These are phyloP conservation scores for Aspergillus sp. DNA, from an alignment of 2,329 filamentous ascomycete species.

Conservation along the genomic window DNA sequence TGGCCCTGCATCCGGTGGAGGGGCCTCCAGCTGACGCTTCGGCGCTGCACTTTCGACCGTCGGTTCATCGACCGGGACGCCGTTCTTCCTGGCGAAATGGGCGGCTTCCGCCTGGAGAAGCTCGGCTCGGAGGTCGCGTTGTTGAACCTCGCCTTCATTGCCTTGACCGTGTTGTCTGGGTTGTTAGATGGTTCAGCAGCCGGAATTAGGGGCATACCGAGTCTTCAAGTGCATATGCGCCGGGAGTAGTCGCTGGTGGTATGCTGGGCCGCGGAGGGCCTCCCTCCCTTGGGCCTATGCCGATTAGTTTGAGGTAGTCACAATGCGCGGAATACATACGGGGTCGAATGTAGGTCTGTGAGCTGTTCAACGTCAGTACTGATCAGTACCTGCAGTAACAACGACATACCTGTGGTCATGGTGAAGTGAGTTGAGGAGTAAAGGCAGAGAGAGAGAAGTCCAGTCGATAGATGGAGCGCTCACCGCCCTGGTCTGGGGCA, in stretches of 20 bases:
- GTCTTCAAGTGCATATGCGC: slow-evolving; percentile 90
- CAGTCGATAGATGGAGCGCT: slow-evolving; percentile 4
- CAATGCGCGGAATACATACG: slow-evolving; percentile 39
- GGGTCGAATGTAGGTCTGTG: slow-evolving; percentile 94
- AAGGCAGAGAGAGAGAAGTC: neutral
- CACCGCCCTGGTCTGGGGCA: slow-evolving; percentile 2
- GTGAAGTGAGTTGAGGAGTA: slow-evolving; percentile 4
- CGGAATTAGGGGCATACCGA: slow-evolving; percentile 42
- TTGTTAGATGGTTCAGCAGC: slow-evolving; percentile 9
- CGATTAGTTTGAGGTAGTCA: slow-evolving; percentile 16
- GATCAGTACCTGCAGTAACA: neutral
- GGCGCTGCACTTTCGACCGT: slow-evolving; percentile 31
- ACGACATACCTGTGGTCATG: slow-evolving; percentile 34
- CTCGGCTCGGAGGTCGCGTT: slow-evolving; percentile 79
- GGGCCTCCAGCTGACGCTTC: slow-evolving; percentile 58
- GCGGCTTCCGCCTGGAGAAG: slow-evolving; percentile 79
- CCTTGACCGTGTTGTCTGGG: slow-evolving; percentile 75
- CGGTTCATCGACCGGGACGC: slow-evolving; percentile 44
- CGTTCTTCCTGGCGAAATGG: slow-evolving; percentile 77
- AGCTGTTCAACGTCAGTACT: slow-evolving; percentile 38
- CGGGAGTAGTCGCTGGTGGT: slow-evolving; percentile 90
- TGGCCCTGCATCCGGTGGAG: slow-evolving; percentile 25
- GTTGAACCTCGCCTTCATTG: slow-evolving; percentile 59
- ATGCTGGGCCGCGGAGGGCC: slow-evolving; percentile 81
- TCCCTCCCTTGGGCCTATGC: slow-evolving; percentile 81